Percentiles rank a stretch among this genome's conserved stretches.
Evolutionary conservation across 306 rosid genomes (phyloP).

Genomic region (Cucumis cinereus): DNA sequence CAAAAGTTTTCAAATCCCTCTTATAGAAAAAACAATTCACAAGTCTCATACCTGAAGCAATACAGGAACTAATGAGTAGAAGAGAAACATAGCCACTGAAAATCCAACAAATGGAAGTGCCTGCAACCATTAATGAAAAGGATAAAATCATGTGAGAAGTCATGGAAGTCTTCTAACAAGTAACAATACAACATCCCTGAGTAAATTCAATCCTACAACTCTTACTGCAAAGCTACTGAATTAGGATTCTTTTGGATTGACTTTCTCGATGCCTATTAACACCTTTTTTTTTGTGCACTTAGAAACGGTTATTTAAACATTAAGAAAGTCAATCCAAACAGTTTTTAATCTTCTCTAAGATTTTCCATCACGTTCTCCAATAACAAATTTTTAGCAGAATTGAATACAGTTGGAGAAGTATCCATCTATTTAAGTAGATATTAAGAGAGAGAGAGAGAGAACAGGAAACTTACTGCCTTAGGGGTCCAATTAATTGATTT

Average conservation of each 20-base stretch:
- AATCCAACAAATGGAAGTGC: conserved; percentile 82
- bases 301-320: no score
- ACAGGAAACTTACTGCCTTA: conserved; percentile 34
- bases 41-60: conserved; percentile 58
- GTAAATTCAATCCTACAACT: not conserved
- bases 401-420: not conserved
- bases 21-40: no score
- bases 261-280: no score
- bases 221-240: not conserved
- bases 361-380: not conserved
- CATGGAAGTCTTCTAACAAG: not conserved
- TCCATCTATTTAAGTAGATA: not conserved
- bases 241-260: no score
- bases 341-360: not conserved
- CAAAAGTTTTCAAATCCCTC: not conserved
- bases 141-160: not conserved
- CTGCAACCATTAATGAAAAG: conserved; percentile 38
- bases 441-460: not conserved
- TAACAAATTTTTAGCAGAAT: not conserved
- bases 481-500: conserved; percentile 80
- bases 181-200: not conserved
- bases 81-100: conserved; percentile 78
- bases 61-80: conserved; percentile 82
- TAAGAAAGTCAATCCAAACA: not conserved
- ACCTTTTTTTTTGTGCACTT: no score